A percentile compares a stretch with the other conserved stretches of the same genome.
Conservation (phyloP, 257 asterid genomes). For the Galeopsis tetrahit region DNA sequence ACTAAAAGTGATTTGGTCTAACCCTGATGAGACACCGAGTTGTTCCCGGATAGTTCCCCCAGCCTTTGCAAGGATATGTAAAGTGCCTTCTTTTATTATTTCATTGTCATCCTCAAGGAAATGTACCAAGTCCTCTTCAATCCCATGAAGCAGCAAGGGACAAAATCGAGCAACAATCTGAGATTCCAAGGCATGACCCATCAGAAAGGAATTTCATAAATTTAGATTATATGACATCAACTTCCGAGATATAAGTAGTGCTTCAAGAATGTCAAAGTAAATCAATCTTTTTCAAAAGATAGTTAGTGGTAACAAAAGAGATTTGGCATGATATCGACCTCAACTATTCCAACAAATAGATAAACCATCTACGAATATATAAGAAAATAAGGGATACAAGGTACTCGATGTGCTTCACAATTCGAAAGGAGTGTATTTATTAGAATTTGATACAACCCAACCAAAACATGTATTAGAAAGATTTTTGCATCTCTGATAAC, state of each 20-base stretch:
- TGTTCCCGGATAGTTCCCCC: slow-evolving; percentile 97
- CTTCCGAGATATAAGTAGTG: background rate
- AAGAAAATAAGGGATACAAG: slow-evolving; percentile 24
- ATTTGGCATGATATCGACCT: slow-evolving; percentile 25
- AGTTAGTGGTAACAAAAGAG: slow-evolving; percentile 9
- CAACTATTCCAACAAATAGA: slow-evolving; percentile 22
- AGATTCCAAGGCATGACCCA: slow-evolving; percentile 36
- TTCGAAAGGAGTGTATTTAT: slow-evolving; percentile 5
- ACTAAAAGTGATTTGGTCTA: slow-evolving; percentile 20
- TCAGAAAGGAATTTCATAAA: slow-evolving; percentile 23
- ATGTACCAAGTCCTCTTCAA: slow-evolving; percentile 83
- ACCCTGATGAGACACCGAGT: slow-evolving; percentile 94
- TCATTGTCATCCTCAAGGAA: slow-evolving; percentile 98
- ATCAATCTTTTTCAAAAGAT: slow-evolving; percentile 26
- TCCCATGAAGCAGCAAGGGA: slow-evolving; percentile 83
- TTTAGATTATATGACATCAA: slow-evolving; percentile 17
- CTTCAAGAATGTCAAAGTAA: slow-evolving; percentile 30
- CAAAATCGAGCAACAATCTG: slow-evolving; percentile 97
- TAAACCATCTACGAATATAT: slow-evolving; percentile 20
- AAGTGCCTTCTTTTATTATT: slow-evolving; percentile 91
- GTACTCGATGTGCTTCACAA: slow-evolving; percentile 24
- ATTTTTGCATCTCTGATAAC: slow-evolving; percentile 21
- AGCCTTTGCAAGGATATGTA: slow-evolving; percentile 98
- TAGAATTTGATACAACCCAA: slow-evolving; percentile 23
- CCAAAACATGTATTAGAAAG: slow-evolving; percentile 19